These are phyloP conservation scores for Phialophora macrospora DNA, from an alignment of 2,329 filamentous ascomycete genomes.

Conservation along the genomic window DNA sequence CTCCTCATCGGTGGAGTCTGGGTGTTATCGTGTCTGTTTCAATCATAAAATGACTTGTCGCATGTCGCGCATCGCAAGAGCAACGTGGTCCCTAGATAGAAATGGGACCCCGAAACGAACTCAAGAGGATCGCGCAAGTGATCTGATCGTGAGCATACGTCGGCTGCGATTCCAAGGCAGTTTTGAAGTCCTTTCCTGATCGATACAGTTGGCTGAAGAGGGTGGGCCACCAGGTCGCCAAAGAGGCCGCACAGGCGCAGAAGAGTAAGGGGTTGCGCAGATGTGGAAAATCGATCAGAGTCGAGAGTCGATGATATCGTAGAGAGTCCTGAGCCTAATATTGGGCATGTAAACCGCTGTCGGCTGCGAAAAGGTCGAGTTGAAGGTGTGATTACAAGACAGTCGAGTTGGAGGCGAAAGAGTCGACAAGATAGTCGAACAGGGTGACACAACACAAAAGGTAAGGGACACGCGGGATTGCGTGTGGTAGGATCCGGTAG, in stretches of 20 bases:
- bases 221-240: slow-evolving; percentile 19
- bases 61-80: slow-evolving; percentile 35
- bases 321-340: neutral
- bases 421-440: slow-evolving; percentile 12
- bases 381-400: slow-evolving; percentile 22
- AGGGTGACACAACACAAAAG: slow-evolving; percentile 16
- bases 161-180: neutral
- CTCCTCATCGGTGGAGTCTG: slow-evolving; percentile 47
- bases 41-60: slow-evolving; percentile 32
- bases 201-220: slow-evolving; percentile 6
- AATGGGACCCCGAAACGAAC: slow-evolving; percentile 6
- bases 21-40: slow-evolving; percentile 16
- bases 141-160: neutral
- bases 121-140: slow-evolving; percentile 15
- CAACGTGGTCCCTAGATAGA: slow-evolving; percentile 13
- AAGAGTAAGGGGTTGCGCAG: slow-evolving; percentile 29
- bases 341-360: neutral
- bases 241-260: slow-evolving; percentile 25
- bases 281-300: slow-evolving; percentile 4
- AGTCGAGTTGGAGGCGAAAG: slow-evolving; percentile 11
- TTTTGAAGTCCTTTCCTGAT: slow-evolving; percentile 15
- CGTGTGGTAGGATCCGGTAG: slow-evolving; percentile 9
- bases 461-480: slow-evolving; percentile 4
- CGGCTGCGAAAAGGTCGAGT: slow-evolving; percentile 15
- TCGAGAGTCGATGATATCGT: slow-evolving; percentile 3